Conservation (phyloP, 164 flowering plant species). For the grape (Vitis vinifera) region DNA sequence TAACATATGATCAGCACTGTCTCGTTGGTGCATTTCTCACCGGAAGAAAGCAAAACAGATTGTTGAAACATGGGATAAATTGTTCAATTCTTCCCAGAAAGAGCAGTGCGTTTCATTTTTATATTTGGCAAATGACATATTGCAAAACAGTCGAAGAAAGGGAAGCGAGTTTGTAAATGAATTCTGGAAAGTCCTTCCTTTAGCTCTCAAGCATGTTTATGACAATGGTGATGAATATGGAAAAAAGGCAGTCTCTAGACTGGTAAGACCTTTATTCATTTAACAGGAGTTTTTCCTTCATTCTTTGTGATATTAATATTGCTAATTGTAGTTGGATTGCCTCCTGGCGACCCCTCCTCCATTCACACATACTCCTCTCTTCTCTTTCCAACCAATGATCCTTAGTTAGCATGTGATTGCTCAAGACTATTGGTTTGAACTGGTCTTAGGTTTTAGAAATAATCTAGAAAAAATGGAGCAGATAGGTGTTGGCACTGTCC, state of each 20-base stretch:
- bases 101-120: slow-evolving; percentile 56
- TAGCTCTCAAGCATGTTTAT: slow-evolving; percentile 50
- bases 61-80: slow-evolving; percentile 66
- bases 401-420: too few relatives aligned
- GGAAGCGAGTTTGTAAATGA: slow-evolving; percentile 78
- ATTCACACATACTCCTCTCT: too few relatives aligned
- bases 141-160: slow-evolving; percentile 67
- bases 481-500: too few relatives aligned
- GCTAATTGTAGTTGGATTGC: too few relatives aligned
- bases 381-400: too few relatives aligned
- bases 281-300: background rate
- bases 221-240: slow-evolving; percentile 52
- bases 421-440: too few relatives aligned
- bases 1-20: slow-evolving; percentile 46
- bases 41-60: slow-evolving; percentile 67
- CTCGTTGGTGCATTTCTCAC: slow-evolving; percentile 59
- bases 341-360: too few relatives aligned
- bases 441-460: too few relatives aligned
- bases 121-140: slow-evolving; percentile 64
- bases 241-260: slow-evolving; percentile 57
- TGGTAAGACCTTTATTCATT: slow-evolving; percentile 36
- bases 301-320: background rate
- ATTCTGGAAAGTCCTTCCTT: slow-evolving; percentile 76
- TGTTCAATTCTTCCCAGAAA: slow-evolving; percentile 51
- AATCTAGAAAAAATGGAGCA: too few relatives aligned